These are phyloP conservation scores for Arthonia radiata DNA, from an alignment of 495 filamentous ascomycete species.

Conservation along the genomic window DNA sequence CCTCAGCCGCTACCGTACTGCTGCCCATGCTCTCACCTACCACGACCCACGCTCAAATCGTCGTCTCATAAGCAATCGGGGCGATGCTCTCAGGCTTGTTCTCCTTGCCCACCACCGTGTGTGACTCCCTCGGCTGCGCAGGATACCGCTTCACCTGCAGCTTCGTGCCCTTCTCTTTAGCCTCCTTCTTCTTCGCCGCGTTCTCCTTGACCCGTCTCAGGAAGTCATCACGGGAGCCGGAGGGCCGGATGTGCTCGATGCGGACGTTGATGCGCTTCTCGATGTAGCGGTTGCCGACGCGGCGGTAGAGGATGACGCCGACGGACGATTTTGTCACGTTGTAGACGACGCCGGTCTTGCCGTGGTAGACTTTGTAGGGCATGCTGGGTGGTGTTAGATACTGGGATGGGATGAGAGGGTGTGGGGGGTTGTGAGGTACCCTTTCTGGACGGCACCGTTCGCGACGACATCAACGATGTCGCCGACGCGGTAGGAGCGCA, in stretches of 20 bases:
- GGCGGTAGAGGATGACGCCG: conserved; percentile 96
- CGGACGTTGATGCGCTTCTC: conserved; percentile 99
- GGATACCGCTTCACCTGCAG: conserved; percentile 83
- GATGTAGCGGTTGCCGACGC: conserved; percentile 90
- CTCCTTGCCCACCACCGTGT: conserved; percentile 48
- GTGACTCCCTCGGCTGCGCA: conserved; percentile 47
- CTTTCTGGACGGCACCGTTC: conserved; percentile 96
- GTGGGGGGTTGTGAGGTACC: conserved; percentile 30
- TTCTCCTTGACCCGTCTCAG: conserved; percentile 89
- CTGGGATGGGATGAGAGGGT: conserved; percentile 6
- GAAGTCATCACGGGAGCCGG: conserved; percentile 86
- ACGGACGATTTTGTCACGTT: conserved; percentile 92
- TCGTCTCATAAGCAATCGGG: conserved; percentile 89
- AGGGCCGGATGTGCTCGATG: conserved; percentile 87
- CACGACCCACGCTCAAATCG: conserved; percentile 42
- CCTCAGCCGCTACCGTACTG: no score
- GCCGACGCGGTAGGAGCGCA: conserved; percentile 87
- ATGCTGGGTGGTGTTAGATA: conserved; percentile 30
- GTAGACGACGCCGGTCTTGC: conserved; percentile 94
- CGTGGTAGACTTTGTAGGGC: conserved; percentile 98
- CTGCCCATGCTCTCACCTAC: neutral
- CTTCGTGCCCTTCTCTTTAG: conserved; percentile 66
- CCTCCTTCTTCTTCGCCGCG: conserved; percentile 69
- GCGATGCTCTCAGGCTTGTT: conserved; percentile 75
- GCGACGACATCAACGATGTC: conserved; percentile 93